These are phyloP conservation scores for Abortiporus biennis DNA, from an alignment of 1,284 basidiomycete genomes.

Conservation along the genomic window DNA sequence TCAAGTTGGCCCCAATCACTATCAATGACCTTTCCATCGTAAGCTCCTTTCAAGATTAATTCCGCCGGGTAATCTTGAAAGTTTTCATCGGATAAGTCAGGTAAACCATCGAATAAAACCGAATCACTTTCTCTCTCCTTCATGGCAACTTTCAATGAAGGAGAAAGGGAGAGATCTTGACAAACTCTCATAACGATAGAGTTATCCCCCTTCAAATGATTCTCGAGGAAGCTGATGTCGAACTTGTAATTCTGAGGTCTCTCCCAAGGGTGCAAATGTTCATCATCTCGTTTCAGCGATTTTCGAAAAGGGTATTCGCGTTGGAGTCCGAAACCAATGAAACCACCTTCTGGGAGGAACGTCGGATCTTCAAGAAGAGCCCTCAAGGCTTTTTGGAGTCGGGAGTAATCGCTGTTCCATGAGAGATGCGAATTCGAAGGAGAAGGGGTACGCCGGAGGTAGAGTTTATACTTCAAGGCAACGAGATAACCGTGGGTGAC, in stretches of 20 bases:
- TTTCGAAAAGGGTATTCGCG: constrained; percentile 29
- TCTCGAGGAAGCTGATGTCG: constrained; percentile 5
- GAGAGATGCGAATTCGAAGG: neutral
- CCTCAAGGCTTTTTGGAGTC: constrained; percentile 11
- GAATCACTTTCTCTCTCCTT: constrained; percentile 10
- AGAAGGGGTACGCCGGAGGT: neutral
- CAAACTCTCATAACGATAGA: constrained; percentile 12
- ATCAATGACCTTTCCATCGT: too few relatives aligned
- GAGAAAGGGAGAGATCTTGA: constrained; percentile 8
- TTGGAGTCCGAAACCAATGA: constrained; percentile 30
- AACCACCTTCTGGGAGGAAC: constrained; percentile 29
- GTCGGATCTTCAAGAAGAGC: constrained; percentile 19
- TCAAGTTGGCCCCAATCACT: too few relatives aligned
- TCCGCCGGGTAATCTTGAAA: too few relatives aligned
- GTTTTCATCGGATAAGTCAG: too few relatives aligned
- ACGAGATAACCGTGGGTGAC: constrained; percentile 35
- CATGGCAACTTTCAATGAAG: constrained; percentile 11
- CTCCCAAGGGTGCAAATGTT: too few relatives aligned
- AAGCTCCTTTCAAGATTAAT: too few relatives aligned
- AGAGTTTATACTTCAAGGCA: constrained; percentile 30
- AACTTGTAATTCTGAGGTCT: neutral
- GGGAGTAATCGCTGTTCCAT: too few relatives aligned
- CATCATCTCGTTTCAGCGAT: too few relatives aligned
- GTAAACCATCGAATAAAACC: too few relatives aligned
- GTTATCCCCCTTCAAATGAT: constrained; percentile 16